These are phyloP conservation scores for Baeospora myosura DNA, from an alignment of 1,284 basidiomycete species.

Conservation along the genomic window DNA sequence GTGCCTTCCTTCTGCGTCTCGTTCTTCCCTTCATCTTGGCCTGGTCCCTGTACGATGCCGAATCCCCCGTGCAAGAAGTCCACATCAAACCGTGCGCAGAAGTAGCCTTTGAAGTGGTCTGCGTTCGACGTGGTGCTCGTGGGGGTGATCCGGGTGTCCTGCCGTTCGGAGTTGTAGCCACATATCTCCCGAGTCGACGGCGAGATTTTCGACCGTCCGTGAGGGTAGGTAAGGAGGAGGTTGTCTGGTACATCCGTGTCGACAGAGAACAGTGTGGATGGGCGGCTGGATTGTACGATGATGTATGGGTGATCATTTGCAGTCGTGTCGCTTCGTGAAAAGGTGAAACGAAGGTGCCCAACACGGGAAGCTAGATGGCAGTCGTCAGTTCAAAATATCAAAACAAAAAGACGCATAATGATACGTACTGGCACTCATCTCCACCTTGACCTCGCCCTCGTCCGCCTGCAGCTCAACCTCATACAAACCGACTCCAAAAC, in stretches of 20 bases:
- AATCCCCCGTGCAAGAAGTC: conserved; percentile 42
- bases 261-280: conserved; percentile 22
- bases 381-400: conserved; percentile 1
- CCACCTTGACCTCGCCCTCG: conserved; percentile 48
- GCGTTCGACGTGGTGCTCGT: conserved; percentile 40
- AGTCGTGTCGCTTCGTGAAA: conserved; percentile 26
- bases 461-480: conserved; percentile 49
- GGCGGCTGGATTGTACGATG: conserved; percentile 64
- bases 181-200: conserved; percentile 47
- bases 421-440: conserved; percentile 64
- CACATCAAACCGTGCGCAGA: conserved; percentile 64
- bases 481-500: conserved; percentile 59
- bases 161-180: conserved; percentile 67
- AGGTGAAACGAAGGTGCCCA: conserved; percentile 71
- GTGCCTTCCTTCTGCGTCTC: conserved; percentile 16
- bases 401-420: neutral
- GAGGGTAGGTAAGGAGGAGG: conserved; percentile 56
- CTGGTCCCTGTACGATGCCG: conserved; percentile 42
- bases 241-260: conserved; percentile 16
- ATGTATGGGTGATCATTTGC: conserved; percentile 47
- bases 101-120: conserved; percentile 60
- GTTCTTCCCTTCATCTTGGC: conserved; percentile 19
- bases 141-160: conserved; percentile 66
- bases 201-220: conserved; percentile 49
- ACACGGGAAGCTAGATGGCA: conserved; percentile 58